Conservation (phyloP, 768 basidiomycete species). For the Infundibulicybe gibba region DNA sequence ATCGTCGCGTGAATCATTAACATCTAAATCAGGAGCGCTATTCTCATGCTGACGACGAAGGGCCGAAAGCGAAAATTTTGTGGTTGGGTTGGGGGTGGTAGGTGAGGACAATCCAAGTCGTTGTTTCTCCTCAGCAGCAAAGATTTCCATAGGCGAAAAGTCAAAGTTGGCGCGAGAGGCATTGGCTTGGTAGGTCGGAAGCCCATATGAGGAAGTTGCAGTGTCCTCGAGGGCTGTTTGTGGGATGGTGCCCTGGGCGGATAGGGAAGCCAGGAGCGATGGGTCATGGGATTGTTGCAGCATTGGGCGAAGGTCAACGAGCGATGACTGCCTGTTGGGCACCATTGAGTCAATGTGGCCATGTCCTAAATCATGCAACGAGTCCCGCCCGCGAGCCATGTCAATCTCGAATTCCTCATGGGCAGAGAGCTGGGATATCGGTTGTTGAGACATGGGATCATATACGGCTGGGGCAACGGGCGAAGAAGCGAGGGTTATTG, state of each 20-base stretch:
- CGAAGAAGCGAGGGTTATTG: constrained; percentile 32
- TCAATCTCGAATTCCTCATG: constrained; percentile 35
- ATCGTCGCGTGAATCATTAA: constrained; percentile 6
- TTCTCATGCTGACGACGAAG: constrained; percentile 9
- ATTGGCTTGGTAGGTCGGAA: constrained; percentile 71
- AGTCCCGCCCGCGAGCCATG: constrained; percentile 13
- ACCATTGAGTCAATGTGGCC: constrained; percentile 10
- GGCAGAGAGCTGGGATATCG: constrained; percentile 31
- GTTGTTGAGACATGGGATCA: constrained; percentile 6
- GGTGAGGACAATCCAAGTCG: constrained; percentile 56
- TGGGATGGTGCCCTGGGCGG: constrained; percentile 21
- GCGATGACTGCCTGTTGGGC: constrained; percentile 17
- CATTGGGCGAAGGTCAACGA: constrained; percentile 31
- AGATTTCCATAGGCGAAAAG: constrained; percentile 74
- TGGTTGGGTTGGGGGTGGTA: constrained; percentile 3
- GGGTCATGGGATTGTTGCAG: constrained; percentile 47
- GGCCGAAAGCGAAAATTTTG: constrained; percentile 32
- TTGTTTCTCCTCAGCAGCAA: constrained; percentile 66
- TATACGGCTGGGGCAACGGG: constrained; percentile 25
- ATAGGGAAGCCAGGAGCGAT: constrained; percentile 33
- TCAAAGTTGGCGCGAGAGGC: constrained; percentile 59
- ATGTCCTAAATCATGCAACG: constrained; percentile 13
- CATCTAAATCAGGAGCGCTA: background rate
- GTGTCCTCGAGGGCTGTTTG: no score
- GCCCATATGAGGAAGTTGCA: constrained; percentile 36